Evolutionary conservation across 345 rosid genomes (phyloP), one percentile per base, ranked within the genome.

Genomic region (Bruguiera sexangula): DNA sequence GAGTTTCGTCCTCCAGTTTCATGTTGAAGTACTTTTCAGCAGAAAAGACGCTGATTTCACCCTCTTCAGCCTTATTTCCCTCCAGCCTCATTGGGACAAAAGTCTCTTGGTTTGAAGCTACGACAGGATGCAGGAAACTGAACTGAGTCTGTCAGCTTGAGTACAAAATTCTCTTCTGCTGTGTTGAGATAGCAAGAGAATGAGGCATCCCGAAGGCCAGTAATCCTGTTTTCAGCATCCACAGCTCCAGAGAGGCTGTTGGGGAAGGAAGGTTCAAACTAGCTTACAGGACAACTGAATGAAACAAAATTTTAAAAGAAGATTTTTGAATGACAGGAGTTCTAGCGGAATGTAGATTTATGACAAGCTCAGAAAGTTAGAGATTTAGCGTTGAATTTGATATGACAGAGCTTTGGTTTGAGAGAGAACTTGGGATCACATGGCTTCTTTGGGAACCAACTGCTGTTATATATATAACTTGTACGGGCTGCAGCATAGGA

Each of bases 11-110:
- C 22, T 77, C 88, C 15, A 82, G 62, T 55, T 63, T 79, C 84
- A 75, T 77, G 67, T 82, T 85, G 80, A 82, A 83, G 80, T 88
- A 86, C 70, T 69, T 85, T 66, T 86, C 88, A 21, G 94, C 88
- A 6, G 75, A 81, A 63, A 88, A 86, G 32, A 88, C 82, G 4
- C 86, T 75, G 32, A 83, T 78, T 63, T 82, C 90, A 9, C 79
- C 82, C 53, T 73, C 86, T 64, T 58, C 75, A 18, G 67, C 9
- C 60, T 62, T 76, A 31, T 70, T 63, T 63, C 79, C 72, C 66
- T 71, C 76, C n/a, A 75, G 50, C 60, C 69, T 68, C 48, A 52
- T 27, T 9, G 71, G 75, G 30, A 34, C 26, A 21, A 75, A 80
- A 63, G 60, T 52, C n/a, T 73, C 75, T 63, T 66, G 78, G 63